phyloP scores from a whole-genome alignment of 768 basidiomycete species.

The Phallus indusiatus region DNA sequence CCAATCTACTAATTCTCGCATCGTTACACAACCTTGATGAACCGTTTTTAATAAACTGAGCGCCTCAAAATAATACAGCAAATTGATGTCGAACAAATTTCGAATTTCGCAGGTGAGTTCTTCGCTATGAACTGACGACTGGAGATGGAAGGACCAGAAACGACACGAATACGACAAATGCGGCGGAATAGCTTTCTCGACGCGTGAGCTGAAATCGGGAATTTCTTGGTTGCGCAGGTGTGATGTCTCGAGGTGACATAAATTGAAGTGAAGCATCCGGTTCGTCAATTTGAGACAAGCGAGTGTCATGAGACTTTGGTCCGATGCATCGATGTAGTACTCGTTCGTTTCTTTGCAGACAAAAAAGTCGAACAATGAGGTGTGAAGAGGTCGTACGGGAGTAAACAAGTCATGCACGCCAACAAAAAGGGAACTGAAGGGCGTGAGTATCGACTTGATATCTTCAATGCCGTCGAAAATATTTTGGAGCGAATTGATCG shows the following conservation, averaged over 20 bases:
- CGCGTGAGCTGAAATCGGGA: slow-evolving; percentile 10
- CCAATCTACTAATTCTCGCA: slow-evolving; percentile 1
- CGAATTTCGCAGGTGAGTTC: slow-evolving; percentile 12
- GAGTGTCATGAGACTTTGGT: slow-evolving; percentile 16
- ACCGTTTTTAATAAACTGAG: slow-evolving; percentile 21
- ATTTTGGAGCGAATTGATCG: slow-evolving; percentile 1
- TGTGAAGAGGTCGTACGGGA: slow-evolving; percentile 16
- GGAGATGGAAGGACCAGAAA: slow-evolving; percentile 25
- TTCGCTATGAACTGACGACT: slow-evolving; percentile 5
- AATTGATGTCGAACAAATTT: slow-evolving; percentile 14
- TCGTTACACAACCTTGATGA: slow-evolving; percentile 12
- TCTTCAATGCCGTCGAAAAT: slow-evolving; percentile 12
- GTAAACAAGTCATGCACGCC: slow-evolving; percentile 9
- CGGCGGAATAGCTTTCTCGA: slow-evolving; percentile 20
- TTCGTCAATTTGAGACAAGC: slow-evolving; percentile 22
- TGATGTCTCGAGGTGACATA: slow-evolving; percentile 24
- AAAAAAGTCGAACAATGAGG: slow-evolving; percentile 23
- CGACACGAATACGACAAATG: slow-evolving; percentile 27
- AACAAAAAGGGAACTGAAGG: slow-evolving; percentile 14
- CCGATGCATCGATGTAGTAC: slow-evolving; percentile 9
- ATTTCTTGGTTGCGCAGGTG: slow-evolving; percentile 22
- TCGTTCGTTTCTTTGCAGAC: not conserved
- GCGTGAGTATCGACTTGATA: not conserved
- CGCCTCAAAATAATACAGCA: slow-evolving; percentile 32
- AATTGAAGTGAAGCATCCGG: slow-evolving; percentile 24